Evolutionary conservation across 1,139 yeast species (phyloP).

Genomic region (Hyphopichia pseudoburtonii): DNA sequence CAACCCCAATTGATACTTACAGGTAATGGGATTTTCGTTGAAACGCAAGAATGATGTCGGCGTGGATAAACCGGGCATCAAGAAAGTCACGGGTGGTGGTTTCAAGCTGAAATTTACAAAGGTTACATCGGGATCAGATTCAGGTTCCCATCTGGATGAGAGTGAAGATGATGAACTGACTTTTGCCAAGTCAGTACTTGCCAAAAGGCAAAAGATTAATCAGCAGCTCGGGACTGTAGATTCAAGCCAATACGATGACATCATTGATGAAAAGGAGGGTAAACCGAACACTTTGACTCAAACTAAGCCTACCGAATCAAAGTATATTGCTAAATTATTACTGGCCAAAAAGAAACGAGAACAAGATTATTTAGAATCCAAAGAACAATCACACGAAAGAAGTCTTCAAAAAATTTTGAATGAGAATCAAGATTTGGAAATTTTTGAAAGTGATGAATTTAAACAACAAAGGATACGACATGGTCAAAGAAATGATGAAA

Average conservation of each 20-base stretch:
- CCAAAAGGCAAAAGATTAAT: background rate
- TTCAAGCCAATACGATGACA: background rate
- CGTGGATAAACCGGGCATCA: background rate
- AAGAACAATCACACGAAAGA: slow-evolving; percentile 1
- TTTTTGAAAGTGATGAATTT: slow-evolving; percentile 13
- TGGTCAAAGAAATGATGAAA: no score
- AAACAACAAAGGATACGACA: background rate
- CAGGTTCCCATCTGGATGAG: background rate
- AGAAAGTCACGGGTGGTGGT: background rate
- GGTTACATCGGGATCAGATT: background rate
- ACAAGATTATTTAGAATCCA: slow-evolving; percentile 4
- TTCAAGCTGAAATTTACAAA: background rate
- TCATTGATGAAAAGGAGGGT: background rate
- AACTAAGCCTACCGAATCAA: slow-evolving; percentile 3
- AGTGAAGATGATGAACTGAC: slow-evolving; percentile 2
- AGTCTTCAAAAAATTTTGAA: background rate
- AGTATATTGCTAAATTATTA: slow-evolving; percentile 9
- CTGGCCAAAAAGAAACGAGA: slow-evolving; percentile 11
- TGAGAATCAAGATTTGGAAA: slow-evolving; percentile 6
- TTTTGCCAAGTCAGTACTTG: background rate
- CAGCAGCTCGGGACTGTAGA: background rate
- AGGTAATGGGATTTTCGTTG: slow-evolving; percentile 1
- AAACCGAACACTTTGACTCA: background rate
- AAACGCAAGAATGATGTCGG: background rate
- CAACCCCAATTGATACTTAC: no score